Evolutionary conservation across 371 early-diverging fungal genomes (phyloP), one percentile per base, ranked within the genome.

Genomic region (Mucor sp.): DNA sequence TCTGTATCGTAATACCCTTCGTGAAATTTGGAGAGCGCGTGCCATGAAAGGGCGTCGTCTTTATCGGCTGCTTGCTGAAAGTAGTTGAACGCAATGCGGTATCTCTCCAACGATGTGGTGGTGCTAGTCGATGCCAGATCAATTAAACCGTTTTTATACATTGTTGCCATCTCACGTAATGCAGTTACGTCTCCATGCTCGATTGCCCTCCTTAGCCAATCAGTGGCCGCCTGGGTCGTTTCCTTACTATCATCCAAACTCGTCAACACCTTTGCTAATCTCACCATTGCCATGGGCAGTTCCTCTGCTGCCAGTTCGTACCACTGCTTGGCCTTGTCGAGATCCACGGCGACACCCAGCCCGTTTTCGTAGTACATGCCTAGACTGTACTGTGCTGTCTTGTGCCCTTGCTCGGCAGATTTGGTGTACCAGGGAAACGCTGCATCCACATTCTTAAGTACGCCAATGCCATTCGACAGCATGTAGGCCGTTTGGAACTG

Each of bases 21-120:
- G 47, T 74, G 66, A 39, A 74, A 81, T 7, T 74, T 72, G 4
- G 78, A 71, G 3, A 97, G 82, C 30, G 91, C 91, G 50, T 94
- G 85, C 78, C 90, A 89, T 28, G 95, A 94, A 17, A 71, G 57
- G 0, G 84, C 66, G 47, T 86, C 77, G 11, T 77, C 78, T 27
- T 75, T 64, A 0, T 77, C 68, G 1, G 86, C 87, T 3, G 87
- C 83, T 41, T 72, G 76, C 27, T 69, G 60, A 57, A 73, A 84
- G 80, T 82, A 79, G 15, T 80, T 17, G 15, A 82, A 68, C n/a
- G 84, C 83, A 17, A 35, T 48, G 21, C 67, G 59, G 0, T 63
- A 64, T 27, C 72, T 59, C 1, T 73, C 67, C 9, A 33, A 30
- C 19, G 44, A 6, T 50, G 50, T 23, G 12, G 53, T 7, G 11